Conservation (phyloP, 140 eudicot species). For the Anethum foeniculum region DNA sequence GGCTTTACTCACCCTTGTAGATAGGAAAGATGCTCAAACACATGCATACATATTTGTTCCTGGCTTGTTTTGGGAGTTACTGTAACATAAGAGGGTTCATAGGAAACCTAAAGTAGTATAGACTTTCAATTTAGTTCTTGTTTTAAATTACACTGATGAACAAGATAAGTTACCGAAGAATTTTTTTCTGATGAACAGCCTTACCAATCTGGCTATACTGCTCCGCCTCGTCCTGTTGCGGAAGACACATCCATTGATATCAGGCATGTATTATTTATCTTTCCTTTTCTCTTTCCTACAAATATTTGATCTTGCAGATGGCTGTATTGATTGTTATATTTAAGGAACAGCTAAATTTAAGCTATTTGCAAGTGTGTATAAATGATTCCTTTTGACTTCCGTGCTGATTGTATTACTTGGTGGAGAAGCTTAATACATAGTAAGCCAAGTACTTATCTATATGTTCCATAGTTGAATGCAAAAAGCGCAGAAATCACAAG, state of each 20-base stretch:
- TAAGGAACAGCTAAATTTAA: neutral
- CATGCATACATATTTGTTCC: neutral
- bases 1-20: neutral
- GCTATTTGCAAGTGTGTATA: neutral
- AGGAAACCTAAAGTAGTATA: neutral
- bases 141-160: neutral
- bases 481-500: neutral
- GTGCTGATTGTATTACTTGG: neutral
- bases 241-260: constrained; percentile 63
- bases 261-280: constrained; percentile 37
- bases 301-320: neutral
- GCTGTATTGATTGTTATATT: neutral
- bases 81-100: neutral
- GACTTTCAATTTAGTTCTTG: neutral
- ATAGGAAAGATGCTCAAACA: neutral
- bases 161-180: neutral
- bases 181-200: constrained; percentile 27
- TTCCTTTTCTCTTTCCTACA: neutral
- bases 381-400: neutral
- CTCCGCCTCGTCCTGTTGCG: constrained; percentile 40
- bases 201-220: constrained; percentile 71
- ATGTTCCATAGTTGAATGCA: neutral
- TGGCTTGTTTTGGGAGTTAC: neutral
- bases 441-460: neutral
- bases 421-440: neutral